Base-by-base conservation (phyloP, 2,329 filamentous ascomycete genomes). In the Fusarium hostae region DNA sequence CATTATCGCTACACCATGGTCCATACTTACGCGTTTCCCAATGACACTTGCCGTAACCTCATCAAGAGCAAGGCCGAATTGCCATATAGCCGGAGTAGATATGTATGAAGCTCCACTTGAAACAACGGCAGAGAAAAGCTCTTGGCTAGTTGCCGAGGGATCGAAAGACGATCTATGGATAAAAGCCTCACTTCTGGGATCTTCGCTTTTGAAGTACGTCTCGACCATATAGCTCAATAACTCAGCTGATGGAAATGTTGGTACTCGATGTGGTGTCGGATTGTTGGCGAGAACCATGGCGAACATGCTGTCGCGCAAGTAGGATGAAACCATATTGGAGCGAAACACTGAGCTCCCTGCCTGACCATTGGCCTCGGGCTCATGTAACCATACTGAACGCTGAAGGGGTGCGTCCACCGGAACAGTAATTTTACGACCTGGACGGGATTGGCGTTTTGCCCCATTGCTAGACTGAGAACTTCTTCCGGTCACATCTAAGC, bases 31-130 rank as follows among this genome's bases (percentile, higher is more conserved):
- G 50, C 54, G 66, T 37, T 66, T 65, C 30, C 58, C 54, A 40
- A 73, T 69, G 8, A 59, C 63, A 48, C 60, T 44, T 43, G 45
- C 59, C 16, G 63, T 55, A n/a, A 76, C 54, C 12, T 75, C 64
- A 32, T 76, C 55, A 40, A 76, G 64, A 16, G 71, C 72, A 15
- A 76, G 64, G 6, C 74, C 74, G 35, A 76, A 76, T 28, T 76
- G 72, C 74, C 74, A 76, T 58, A 76, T 66, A 6, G 59, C 59
- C 6, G 69, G 59, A 47, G 48, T 64, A 11, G 74, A 76, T 18
- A 72, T 68, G 18, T 61, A 66, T 2, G 66, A 61, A 32, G 74
- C 72, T 35, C 74, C 74, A 24, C 63, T 71, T n/a, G 74, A 74
- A 12, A 75, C 59, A 22, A 76, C 47, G 6, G 74, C 66, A 54